Percentiles rank a stretch among this genome's conserved stretches.
Conservation (phyloP, 352 stramenopile species). For the Phytophthora palmivora region DNA sequence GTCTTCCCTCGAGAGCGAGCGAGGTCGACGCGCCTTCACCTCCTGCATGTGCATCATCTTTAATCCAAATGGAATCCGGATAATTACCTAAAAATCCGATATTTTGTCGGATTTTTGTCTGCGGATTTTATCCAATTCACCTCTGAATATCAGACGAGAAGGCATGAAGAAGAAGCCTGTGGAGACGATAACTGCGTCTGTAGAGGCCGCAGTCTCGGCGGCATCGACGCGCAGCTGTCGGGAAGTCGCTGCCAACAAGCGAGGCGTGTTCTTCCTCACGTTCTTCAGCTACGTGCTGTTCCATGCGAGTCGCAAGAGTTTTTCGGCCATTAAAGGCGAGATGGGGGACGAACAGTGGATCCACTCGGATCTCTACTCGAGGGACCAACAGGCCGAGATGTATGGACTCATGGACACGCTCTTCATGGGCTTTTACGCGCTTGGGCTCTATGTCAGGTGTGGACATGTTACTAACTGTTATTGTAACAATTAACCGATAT, state of each 20-base stretch:
- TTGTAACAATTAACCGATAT: conserved; percentile 13
- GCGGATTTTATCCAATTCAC: no score
- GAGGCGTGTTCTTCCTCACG: conserved; percentile 70
- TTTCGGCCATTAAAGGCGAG: conserved; percentile 85
- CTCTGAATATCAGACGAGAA: background rate
- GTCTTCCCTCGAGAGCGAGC: conserved; percentile 17
- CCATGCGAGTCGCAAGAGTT: conserved; percentile 80
- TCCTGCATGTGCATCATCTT: conserved; percentile 74
- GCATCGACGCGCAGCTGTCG: conserved; percentile 23
- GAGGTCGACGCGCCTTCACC: conserved; percentile 52
- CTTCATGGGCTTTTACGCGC: conserved; percentile 82
- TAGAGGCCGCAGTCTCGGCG: conserved; percentile 12
- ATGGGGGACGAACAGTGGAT: conserved; percentile 86
- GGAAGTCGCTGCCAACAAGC: conserved; percentile 53
- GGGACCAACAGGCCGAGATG: conserved; percentile 78
- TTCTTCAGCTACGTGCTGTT: conserved; percentile 88
- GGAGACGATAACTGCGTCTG: background rate
- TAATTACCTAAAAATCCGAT: no score
- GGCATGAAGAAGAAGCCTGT: conserved; percentile 5
- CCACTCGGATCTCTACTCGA: conserved; percentile 60
- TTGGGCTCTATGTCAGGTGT: conserved; percentile 75
- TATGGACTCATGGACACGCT: conserved; percentile 83
- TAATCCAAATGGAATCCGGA: no score
- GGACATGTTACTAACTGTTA: conserved; percentile 3
- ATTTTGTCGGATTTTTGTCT: no score